A percentile compares a stretch with the other conserved stretches of the same genome.
Evolutionary conservation across 2,329 filamentous ascomycete species (phyloP).

Genomic region (Bisporella sp.): DNA sequence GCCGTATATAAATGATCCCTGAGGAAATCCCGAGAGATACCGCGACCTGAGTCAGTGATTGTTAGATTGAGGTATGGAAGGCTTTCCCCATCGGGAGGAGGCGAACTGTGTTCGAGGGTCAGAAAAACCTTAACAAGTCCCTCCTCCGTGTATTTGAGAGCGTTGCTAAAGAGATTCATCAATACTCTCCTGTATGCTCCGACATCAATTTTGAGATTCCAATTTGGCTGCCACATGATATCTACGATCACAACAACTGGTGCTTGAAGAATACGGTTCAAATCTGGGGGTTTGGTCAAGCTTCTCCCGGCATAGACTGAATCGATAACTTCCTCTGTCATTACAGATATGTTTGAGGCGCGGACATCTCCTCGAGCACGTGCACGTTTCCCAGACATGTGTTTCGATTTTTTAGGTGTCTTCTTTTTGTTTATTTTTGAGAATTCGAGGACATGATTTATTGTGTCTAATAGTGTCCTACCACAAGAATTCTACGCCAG

Average conservation of each 20-base stretch:
- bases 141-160: constrained; percentile 50
- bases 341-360: constrained; percentile 17
- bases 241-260: constrained; percentile 32
- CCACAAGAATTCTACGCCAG: constrained; percentile 34
- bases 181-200: constrained; percentile 44
- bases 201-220: constrained; percentile 45
- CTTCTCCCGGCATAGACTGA: constrained; percentile 23
- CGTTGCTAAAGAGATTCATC: constrained; percentile 56
- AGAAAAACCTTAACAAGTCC: constrained; percentile 42
- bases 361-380: too few relatives aligned
- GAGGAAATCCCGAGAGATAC: constrained; percentile 55
- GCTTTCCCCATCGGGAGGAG: background rate
- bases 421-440: background rate
- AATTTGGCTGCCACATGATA: constrained; percentile 33
- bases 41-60: constrained; percentile 54
- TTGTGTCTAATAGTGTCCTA: constrained; percentile 43
- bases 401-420: background rate
- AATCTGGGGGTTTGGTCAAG: constrained; percentile 10
- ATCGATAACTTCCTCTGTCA: constrained; percentile 26
- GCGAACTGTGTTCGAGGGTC: constrained; percentile 1
- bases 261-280: constrained; percentile 28
- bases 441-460: constrained; percentile 40
- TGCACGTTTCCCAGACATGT: too few relatives aligned
- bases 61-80: constrained; percentile 27
- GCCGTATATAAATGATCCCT: constrained; percentile 51